Base-by-base conservation (phyloP, 495 filamentous ascomycete species). In the Trichoderma reesei region DNA sequence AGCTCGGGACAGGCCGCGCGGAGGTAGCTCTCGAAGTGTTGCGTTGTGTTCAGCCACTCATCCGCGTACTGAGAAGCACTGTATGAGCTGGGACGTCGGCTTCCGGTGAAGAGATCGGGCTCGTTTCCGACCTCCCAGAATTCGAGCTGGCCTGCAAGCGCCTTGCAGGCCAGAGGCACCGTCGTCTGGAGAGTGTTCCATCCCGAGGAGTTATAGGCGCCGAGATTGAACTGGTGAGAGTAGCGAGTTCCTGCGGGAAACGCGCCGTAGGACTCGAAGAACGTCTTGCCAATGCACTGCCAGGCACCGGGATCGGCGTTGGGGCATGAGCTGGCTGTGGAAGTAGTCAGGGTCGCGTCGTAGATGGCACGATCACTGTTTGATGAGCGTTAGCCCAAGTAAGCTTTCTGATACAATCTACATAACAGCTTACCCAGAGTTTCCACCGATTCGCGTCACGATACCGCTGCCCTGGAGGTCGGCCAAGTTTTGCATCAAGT, bases 1-100 rank as follows among this genome's bases (percentile, higher is more conserved):
- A 56, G 8, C 3, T 31, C 20, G 9, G 51, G 51, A 26, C 51
- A 56, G 20, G 51, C 51, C 1, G 5, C 6, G 20, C 16, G 16
- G 51, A 56, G 51, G 11, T 56, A 56, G 51, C 51, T 56, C 51
- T 56, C 51, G 13, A 56, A 56, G 51, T 56, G 51, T 10, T 56
- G 20, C 5, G 51, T 56, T 3, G 51, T 56, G 51, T 56, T 56
- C 26, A 56, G 20, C 51, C 51, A 56, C 51, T 56, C 51, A 14
- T 31, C 26, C 2, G 51, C 51, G 51, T 56, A 56, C 3, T 56
- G 16, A 3, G 51, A 14, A 11, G 51, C 51, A n/a, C 34, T 56
- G 51, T 56, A 56, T 8, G 14, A 33, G 51, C 51, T 56, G 51
- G 51, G 51, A 0, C 51, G 51, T 56, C 51, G 10, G 51, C 51